Conservation (phyloP, 228 moss, liverwort and hornwort species). For the Sphagnum fallax region DNA sequence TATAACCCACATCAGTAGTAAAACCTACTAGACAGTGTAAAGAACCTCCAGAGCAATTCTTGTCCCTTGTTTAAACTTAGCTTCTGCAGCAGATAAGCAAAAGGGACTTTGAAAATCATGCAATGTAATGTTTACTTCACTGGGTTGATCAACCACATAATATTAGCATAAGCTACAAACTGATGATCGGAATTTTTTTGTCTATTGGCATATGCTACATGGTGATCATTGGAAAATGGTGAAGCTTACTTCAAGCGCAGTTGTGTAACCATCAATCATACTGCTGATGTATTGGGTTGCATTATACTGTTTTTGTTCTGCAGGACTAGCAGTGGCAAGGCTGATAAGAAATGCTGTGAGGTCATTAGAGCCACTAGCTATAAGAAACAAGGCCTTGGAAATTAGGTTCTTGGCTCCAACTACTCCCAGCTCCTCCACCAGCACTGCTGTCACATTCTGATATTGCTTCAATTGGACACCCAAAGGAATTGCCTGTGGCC, state of each 20-base stretch:
- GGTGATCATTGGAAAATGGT: slow-evolving; percentile 10
- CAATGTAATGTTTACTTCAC: no score
- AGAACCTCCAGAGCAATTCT: not conserved
- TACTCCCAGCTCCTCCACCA: slow-evolving; percentile 17
- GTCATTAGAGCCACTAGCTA: slow-evolving; percentile 36
- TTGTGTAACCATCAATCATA: not conserved
- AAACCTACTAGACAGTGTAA: not conserved
- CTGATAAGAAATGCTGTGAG: slow-evolving; percentile 10
- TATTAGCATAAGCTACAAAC: slow-evolving; percentile 1
- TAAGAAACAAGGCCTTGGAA: slow-evolving; percentile 22
- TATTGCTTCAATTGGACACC: slow-evolving; percentile 28
- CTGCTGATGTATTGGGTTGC: not conserved
- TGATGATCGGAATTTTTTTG: slow-evolving; percentile 10
- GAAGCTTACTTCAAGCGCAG: slow-evolving; percentile 8
- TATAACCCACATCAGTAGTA: not conserved
- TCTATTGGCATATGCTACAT: slow-evolving; percentile 10
- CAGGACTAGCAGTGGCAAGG: not conserved
- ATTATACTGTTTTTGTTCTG: slow-evolving; percentile 5
- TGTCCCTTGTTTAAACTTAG: not conserved
- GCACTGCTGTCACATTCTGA: slow-evolving; percentile 10
- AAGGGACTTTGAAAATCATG: no score
- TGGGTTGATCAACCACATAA: no score
- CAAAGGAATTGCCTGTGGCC: slow-evolving; percentile 20
- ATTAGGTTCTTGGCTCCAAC: slow-evolving; percentile 11
- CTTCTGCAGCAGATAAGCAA: not conserved